Base-by-base conservation (phyloP, 2,329 filamentous ascomycete genomes). In the Sporothrix curviconia region DNA sequence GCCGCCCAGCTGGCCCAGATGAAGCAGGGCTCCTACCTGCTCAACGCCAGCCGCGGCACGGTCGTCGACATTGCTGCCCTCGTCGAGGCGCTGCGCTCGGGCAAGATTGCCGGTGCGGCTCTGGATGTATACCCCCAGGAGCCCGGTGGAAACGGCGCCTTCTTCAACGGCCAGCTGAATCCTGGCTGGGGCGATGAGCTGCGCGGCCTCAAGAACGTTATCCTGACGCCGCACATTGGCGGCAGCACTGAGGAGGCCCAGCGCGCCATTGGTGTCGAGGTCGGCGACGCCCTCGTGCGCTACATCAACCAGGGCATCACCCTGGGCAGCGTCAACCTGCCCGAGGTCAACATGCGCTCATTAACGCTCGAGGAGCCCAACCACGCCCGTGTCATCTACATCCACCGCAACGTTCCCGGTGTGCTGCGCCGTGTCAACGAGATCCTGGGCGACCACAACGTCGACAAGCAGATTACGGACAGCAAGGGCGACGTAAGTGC, bases 401-500 rank as follows among this genome's bases (percentile, higher is more conserved):
- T 99, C 65, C 94, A 99, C 76, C 88, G 87, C 73, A 99, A 99
- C 74, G 84, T 97, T 22, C 94, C 94, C 49, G 94, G 94, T 78
- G 94, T 99, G 62, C 78, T 99, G 71, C 84, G 91, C 68, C 90
- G 87, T 76, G 94, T 99, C 64, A 99, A 99, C 78, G 89, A 94
- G 68, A 90, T 97, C 61, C 81, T 99, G 49, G 89, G 88, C 43
- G 86, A 95, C 67, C 92, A 99, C 78, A 99, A 99, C 72, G 92
- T 99, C 65, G 92, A 96, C 76, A 97, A 97, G 80, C 94, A 99
- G 75, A 97, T 95, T 78, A 94, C 90, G 52, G 94, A 97, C 72
- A 95, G 89, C 74, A 87, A 87, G 76, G 92, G 91, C 65, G 92
- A 97, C 80, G 81, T 94, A 42, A 7, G 62, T 57, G 12, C 39